phyloP scores from a whole-genome alignment of 345 rosid genomes.

The Rhodomyrtus tomentosa region DNA sequence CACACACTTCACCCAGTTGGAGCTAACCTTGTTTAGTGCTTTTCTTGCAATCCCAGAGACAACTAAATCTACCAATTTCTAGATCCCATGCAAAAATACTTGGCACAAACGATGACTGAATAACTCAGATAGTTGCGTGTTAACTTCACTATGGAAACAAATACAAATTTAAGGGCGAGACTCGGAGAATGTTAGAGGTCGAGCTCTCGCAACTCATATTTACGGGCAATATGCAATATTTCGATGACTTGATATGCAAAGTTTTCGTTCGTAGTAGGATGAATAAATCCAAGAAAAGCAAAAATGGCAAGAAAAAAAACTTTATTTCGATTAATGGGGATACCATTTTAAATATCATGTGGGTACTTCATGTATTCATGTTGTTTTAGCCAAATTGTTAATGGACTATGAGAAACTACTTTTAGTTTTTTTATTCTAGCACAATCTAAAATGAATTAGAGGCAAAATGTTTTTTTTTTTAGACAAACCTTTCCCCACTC shows the following conservation, averaged over 20 bases:
- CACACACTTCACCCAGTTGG: neutral
- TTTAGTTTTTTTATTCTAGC: neutral
- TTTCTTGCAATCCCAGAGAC: constrained; percentile 90
- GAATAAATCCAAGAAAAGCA: neutral
- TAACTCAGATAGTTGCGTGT: neutral
- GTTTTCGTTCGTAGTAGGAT: neutral
- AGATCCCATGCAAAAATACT: neutral
- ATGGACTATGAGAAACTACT: constrained; percentile 24
- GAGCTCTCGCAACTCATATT: constrained; percentile 25
- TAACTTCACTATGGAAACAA: neutral
- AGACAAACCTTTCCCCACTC: constrained; percentile 72
- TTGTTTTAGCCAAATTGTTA: constrained; percentile 89
- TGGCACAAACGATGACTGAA: neutral
- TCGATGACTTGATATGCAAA: constrained; percentile 56
- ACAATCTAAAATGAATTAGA: neutral
- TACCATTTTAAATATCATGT: constrained; percentile 94
- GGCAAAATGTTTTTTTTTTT: neutral
- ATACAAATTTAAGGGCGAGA: constrained; percentile 67
- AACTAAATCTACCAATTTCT: constrained; percentile 88
- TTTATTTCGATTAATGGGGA: neutral
- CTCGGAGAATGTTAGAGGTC: constrained; percentile 51
- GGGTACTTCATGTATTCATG: constrained; percentile 87
- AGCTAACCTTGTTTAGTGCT: constrained; percentile 11
- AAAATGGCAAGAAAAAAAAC: neutral
- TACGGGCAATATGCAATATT: constrained; percentile 44